Evolutionary conservation across 2,329 filamentous ascomycete genomes (phyloP), one percentile per base, ranked within the genome.

Genomic region (Ascosphaera apis): DNA sequence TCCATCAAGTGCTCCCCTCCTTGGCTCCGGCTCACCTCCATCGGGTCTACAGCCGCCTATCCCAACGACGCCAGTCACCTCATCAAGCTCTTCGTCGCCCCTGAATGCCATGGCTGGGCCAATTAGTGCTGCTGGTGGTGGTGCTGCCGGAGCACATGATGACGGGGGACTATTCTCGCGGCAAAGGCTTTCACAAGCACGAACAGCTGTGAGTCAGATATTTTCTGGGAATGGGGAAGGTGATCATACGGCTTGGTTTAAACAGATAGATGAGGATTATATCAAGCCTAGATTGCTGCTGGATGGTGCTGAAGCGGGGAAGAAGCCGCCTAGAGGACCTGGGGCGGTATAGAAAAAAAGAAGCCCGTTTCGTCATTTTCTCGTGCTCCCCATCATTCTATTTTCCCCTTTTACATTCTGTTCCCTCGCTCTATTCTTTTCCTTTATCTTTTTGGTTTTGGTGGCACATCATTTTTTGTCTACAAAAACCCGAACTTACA

Each of bases 261-360:
- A 74, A 45, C 84, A 92, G 56, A 61, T 98, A 40, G 88, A 98
- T 53, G 88, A 98, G 55, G 82, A 84, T 41, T 93, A 83, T 53
- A 84, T 95, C 55, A 95, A 95, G 62, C 86, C 86, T 13, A 80
- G 76, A 50, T 58, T 95, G 37, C 56, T 95, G 43, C 66, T 95
- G 15, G 84, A 93, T 56, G 77, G 76, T n/a, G n/a, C n/a, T 33
- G 41, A 40, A 18, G 56, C 55, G 17, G 54, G 55, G 27, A 52
- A 57, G 40, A 57, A 57, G 41, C n/a, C n/a, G n/a, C n/a, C n/a
- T n/a, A n/a, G n/a, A n/a, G 55, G 54, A 2, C 54, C 53, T 31
- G 54, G 53, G 8, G 53, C 53, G 23, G 54, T 57, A 40, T 57
- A n/a, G n/a, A n/a, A 44, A 47, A 34, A 35, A 19, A 37, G 23